phyloP scores from a whole-genome alignment of 108 stramenopile genomes.

The Pseudonitzschia multiseries region DNA sequence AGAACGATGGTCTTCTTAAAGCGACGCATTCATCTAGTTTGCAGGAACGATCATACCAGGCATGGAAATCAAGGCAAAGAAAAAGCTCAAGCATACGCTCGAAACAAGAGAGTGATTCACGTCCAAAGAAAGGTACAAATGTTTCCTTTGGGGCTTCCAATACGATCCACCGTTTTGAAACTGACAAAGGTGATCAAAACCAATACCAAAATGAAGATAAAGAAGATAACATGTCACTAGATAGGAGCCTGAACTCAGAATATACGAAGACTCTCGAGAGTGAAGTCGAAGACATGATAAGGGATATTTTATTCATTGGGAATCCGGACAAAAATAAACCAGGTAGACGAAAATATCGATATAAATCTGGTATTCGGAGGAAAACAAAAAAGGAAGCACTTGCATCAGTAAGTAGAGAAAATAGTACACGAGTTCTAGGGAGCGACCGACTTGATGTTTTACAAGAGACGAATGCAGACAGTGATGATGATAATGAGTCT shows the following conservation, averaged over 20 bases:
- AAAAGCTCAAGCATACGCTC: conserved; percentile 19
- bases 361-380: conserved; percentile 20
- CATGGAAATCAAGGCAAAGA: conserved; percentile 36
- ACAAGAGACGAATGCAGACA: neutral
- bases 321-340: conserved; percentile 35
- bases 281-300: conserved; percentile 61
- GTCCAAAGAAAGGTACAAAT: neutral
- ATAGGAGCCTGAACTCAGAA: conserved; percentile 37
- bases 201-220: conserved; percentile 5
- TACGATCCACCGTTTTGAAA: conserved; percentile 39
- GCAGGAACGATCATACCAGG: conserved; percentile 39
- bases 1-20: conserved; percentile 2
- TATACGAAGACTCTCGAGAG: conserved; percentile 50
- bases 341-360: conserved; percentile 35
- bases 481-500: neutral
- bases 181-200: conserved; percentile 9
- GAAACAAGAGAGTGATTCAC: conserved; percentile 12
- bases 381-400: neutral
- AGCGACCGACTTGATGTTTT: neutral
- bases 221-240: conserved; percentile 7
- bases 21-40: conserved; percentile 4
- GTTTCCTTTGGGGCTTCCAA: conserved; percentile 30
- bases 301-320: conserved; percentile 62
- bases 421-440: neutral
- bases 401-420: neutral